Evolutionary conservation across 306 rosid species (phyloP), one percentile per base, ranked within the genome.

Genomic region (Medicago lupulina): DNA sequence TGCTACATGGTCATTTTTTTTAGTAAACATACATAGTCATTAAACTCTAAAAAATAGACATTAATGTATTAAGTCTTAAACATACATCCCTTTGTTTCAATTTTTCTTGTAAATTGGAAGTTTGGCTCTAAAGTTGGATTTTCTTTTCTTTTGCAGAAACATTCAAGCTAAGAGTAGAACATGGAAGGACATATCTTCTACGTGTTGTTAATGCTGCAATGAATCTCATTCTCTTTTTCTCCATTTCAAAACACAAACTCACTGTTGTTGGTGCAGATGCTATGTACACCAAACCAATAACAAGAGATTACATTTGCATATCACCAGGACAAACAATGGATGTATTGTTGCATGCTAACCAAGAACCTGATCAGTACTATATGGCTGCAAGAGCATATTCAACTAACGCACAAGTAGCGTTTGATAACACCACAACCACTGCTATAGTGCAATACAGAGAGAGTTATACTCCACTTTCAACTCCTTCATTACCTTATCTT

Each of bases 341-440:
- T 58, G 39, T 58, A 23, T 58, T 58, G 64, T 13, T 58, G 16
- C 64, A 58, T 58, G 39, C 64, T 9, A 58, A 58, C 9, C 64
- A 23, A 23, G 38, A 23, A 58, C 64, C 64, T 23, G 12, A 12
- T 58, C 64, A 58, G 39, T 58, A 58, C 64, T 58, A 58, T 23
- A 11, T 58, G 17, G 64, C 64, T 21, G 64, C 64, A 58, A 58
- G 64, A 58, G 64, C 64, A 2, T 58, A 58, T 23, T 58, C 64
- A 58, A 58, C 0, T 58, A 8, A 9, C 2, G 51, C 5, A 1
- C 0, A 4, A 58, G 8, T 58, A 23, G 38, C 12, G 7, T 58
- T 58, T 23, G 64, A 58, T 12, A 58, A 58, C 9, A 58, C 64
- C 39, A 58, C 39, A 58, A 23, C 64, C 9, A 58, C 64, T 2